phyloP scores from a whole-genome alignment of 2,329 filamentous ascomycete genomes.

The Aspergillus alliaceus region DNA sequence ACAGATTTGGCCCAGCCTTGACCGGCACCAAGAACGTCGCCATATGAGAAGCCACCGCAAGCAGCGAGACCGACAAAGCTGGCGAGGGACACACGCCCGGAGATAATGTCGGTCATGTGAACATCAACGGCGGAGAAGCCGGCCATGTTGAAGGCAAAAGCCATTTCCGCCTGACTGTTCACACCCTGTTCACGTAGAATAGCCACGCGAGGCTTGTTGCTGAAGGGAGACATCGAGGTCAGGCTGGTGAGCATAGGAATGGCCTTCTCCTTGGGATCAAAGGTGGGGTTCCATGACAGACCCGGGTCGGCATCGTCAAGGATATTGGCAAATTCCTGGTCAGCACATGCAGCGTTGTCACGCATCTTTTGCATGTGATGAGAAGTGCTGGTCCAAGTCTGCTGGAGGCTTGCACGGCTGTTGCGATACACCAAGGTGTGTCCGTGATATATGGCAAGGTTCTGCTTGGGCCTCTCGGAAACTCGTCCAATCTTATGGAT shows the following conservation, averaged over 20 bases:
- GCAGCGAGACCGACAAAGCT: slow-evolving; percentile 86
- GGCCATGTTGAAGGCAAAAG: slow-evolving; percentile 87
- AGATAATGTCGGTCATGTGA: slow-evolving; percentile 91
- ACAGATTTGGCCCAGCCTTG: slow-evolving; percentile 96
- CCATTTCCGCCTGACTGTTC: slow-evolving; percentile 97
- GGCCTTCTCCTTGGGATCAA: slow-evolving; percentile 74
- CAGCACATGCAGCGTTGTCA: slow-evolving; percentile 84
- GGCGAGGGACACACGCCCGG: slow-evolving; percentile 73
- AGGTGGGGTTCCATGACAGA: slow-evolving; percentile 79
- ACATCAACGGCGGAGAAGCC: slow-evolving; percentile 92
- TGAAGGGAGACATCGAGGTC: slow-evolving; percentile 56
- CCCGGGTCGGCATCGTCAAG: slow-evolving; percentile 76
- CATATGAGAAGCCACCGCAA: slow-evolving; percentile 97
- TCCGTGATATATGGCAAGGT: slow-evolving; percentile 72
- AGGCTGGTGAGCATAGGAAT: slow-evolving; percentile 67
- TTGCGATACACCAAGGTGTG: slow-evolving; percentile 68
- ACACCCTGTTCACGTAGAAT: slow-evolving; percentile 95
- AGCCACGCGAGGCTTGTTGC: slow-evolving; percentile 72
- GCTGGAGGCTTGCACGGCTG: slow-evolving; percentile 72
- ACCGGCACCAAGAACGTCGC: slow-evolving; percentile 88
- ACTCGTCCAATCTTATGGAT: slow-evolving; percentile 83
- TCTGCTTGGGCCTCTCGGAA: slow-evolving; percentile 66
- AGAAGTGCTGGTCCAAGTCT: slow-evolving; percentile 85
- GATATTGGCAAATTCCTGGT: slow-evolving; percentile 76
- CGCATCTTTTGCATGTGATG: slow-evolving; percentile 87